Evolutionary conservation across 2,329 filamentous ascomycete genomes (phyloP).

Genomic region (Fusarium phyllophilum): DNA sequence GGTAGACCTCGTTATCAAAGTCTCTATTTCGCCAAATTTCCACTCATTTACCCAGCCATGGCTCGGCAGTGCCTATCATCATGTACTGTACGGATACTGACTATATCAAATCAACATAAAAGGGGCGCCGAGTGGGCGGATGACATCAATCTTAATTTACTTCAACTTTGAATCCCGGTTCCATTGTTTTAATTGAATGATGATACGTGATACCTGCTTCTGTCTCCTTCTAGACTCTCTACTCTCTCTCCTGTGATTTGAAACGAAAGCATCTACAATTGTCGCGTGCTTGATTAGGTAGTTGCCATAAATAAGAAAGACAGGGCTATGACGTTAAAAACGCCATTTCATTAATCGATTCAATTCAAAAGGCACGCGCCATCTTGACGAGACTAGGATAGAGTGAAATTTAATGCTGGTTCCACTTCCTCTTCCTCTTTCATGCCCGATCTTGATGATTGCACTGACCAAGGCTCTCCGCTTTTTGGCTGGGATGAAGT

Average conservation of each 20-base stretch:
- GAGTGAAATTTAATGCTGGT: constrained; percentile 8
- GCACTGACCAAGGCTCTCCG: constrained; percentile 1
- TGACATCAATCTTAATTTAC: constrained; percentile 46
- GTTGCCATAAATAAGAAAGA: not conserved
- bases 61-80: constrained; percentile 39
- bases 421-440: not conserved
- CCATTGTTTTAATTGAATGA: not conserved
- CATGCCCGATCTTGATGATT: constrained; percentile 1
- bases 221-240: not conserved
- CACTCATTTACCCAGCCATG: constrained; percentile 32
- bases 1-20: not conserved
- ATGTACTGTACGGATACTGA: not conserved
- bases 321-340: not conserved
- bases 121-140: constrained; percentile 37
- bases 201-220: not conserved
- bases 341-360: not conserved
- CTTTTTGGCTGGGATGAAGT: constrained; percentile 3
- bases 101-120: constrained; percentile 22
- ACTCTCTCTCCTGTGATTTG: not conserved
- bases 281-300: constrained; percentile 1
- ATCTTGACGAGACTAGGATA: not conserved
- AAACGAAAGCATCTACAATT: not conserved
- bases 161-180: constrained; percentile 9
- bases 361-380: not conserved
- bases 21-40: constrained; percentile 29